These are phyloP conservation scores for Ochetophila trinervis DNA, from an alignment of 306 rosid species.

Conservation along the genomic window DNA sequence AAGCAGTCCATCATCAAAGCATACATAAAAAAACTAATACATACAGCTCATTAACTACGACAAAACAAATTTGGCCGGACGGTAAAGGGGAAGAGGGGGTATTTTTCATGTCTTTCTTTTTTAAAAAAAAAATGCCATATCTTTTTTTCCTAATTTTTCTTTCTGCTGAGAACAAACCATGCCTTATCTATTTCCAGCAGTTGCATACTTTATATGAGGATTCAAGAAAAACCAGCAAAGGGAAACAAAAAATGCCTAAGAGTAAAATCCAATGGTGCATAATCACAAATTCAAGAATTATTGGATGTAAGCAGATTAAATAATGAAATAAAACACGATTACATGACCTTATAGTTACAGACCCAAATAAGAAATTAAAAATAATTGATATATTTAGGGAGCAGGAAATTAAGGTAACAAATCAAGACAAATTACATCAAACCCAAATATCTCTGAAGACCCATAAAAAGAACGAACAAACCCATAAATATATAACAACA, in stretches of 20 bases:
- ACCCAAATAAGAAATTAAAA: neutral
- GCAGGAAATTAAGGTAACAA: neutral
- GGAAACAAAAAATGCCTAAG: too few relatives aligned
- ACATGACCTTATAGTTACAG: neutral
- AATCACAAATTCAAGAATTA: slow-evolving; percentile 1
- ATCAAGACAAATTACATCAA: neutral
- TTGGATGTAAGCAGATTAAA: neutral
- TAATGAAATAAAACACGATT: neutral
- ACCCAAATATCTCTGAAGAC: neutral
- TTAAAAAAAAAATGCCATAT: too few relatives aligned
- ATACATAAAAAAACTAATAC: slow-evolving; percentile 6
- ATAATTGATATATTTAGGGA: neutral
- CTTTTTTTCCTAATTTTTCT: too few relatives aligned
- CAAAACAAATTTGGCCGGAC: neutral
- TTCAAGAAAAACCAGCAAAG: too few relatives aligned
- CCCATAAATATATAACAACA: neutral
- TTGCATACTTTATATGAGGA: too few relatives aligned
- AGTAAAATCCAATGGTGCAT: neutral
- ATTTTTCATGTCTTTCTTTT: too few relatives aligned
- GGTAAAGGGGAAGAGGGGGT: neutral
- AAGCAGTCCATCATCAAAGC: slow-evolving; percentile 22
- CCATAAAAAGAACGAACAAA: too few relatives aligned
- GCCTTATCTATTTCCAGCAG: too few relatives aligned
- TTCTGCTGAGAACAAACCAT: too few relatives aligned
- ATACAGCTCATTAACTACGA: neutral